Evolutionary conservation across 2,329 filamentous ascomycete genomes (phyloP), one percentile per base, ranked within the genome.

Genomic region (Aspergillus brasiliensis): DNA sequence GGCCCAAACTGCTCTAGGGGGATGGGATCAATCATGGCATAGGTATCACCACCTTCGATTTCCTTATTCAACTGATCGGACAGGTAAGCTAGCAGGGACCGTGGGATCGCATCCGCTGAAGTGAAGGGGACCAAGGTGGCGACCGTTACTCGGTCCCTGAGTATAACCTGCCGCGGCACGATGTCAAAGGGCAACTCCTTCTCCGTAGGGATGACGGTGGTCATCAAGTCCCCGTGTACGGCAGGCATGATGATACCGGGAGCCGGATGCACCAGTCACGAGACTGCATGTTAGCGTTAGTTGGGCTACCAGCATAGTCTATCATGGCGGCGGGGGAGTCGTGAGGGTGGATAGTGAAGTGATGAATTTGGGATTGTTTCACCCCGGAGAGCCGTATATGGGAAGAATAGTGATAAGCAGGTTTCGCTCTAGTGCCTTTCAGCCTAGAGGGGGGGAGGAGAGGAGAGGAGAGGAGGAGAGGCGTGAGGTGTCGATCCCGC

Each of bases 1-100:
- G 85, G 81, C 8, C 88, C 88, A 72, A 96, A 97, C 63, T 84
- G 85, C 19, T 90, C 86, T n/a, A 89, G 79, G 4, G 88, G 81
- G 77, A 96, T 86, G 17, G 87, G 82, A 55, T 93, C 88, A 68
- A 89, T 86, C 90, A 96, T 94, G 21, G 92, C 91, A 75, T 96
- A 96, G 1, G 92, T 96, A 75, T 96, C 92, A 58, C 92, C 92
- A 75, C 91, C 91, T 71, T 95, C 91, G 70, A 97, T 95, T 77
- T 96, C 92, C 77, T 91, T 89, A 75, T 93, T 94, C 69, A 96
- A 84, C 78, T 95, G 89, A 71, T 92, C 90, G 68, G 86, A 90
- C 49, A 97, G 85, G 71, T 96, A 95, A 40, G 83, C 83, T 37
- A 94, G 81, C 59, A 97, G 81, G 6, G 89, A 88, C 40, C 82